Evolutionary conservation across 768 basidiomycete genomes (phyloP), one percentile per base, ranked within the genome.

Genomic region (Macrolepiota albuminosa): DNA sequence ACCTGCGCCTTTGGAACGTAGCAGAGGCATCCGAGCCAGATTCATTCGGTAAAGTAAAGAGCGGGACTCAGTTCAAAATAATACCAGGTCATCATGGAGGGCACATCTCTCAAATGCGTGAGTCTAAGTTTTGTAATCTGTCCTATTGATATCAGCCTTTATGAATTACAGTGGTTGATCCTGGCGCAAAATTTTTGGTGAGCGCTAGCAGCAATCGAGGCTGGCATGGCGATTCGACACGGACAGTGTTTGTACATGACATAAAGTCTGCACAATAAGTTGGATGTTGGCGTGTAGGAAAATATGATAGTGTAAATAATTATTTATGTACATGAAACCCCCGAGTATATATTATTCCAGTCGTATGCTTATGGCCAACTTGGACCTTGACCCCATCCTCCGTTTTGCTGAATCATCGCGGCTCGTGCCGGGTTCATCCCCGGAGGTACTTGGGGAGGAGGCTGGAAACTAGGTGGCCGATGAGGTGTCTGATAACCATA

Each of bases 21-120:
- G 83, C 86, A 13, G 91, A 93, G 58, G 85, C 86, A 31, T 83
- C 81, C 40, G 87, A 89, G 67, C 71, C 76, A 13, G 92, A 94
- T 63, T 78, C 79, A 18, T 80, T 71, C 52, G 83, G 84, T 57
- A 86, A 81, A 69, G 74, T 76, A 60, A 85, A 80, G 71, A 84
- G 87, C 58, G 85, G 87, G 8, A 87, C 89, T 18, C 92, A 87
- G 57, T 98, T 96, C 80, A 95, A 93, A 76, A 95, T 98, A 61
- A 90, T 98, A 40, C 88, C 94, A 11, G 96, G 95, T 0, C 96
- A 97, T 75, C 93, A 97, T 73, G 95, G 95, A 40, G 96, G 95
- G 9, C 89, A 88, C 67, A 84, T 98, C 4, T 96, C 94, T 3
- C 88, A 93, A 68, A 91, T 98, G 84, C 74, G 96, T 98, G 75